Conservation (phyloP, 2,329 filamentous ascomycete species). For the Erysiphe pulchra region DNA sequence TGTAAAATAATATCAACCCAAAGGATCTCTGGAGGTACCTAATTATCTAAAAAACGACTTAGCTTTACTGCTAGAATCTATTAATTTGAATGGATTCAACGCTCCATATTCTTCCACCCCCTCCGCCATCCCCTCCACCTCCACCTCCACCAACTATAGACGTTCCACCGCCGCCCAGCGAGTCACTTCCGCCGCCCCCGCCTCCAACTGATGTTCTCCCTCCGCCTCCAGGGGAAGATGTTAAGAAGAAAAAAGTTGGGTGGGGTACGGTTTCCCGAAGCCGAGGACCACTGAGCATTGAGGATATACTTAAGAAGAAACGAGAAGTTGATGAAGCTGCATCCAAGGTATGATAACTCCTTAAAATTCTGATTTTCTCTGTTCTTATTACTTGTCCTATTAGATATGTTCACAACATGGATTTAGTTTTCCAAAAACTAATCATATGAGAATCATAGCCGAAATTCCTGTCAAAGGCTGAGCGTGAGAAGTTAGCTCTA, state of each 20-base stretch:
- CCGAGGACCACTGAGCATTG: conserved; percentile 43
- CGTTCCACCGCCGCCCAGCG: conserved; percentile 16
- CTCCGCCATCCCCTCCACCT: conserved; percentile 6
- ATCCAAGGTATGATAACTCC: conserved; percentile 31
- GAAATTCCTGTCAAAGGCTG: conserved; percentile 62
- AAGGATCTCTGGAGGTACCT: no score
- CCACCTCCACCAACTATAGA: conserved; percentile 13
- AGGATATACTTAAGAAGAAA: conserved; percentile 66
- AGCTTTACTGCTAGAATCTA: no score
- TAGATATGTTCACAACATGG: conserved; percentile 10
- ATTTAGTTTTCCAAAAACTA: conserved; percentile 10
- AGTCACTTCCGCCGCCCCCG: conserved; percentile 13
- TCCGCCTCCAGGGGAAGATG: conserved; percentile 19
- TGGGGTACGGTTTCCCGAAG: conserved; percentile 21
- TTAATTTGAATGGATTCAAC: no score
- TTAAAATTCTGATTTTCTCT: background rate
- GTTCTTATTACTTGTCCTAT: background rate
- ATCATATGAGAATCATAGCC: conserved; percentile 22
- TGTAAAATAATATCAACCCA: no score
- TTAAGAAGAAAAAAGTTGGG: conserved; percentile 21
- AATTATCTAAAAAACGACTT: no score
- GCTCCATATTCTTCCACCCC: background rate
- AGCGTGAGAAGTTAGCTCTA: conserved; percentile 55
- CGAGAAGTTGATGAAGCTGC: conserved; percentile 64
- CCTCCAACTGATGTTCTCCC: conserved; percentile 16